Evolutionary conservation across 2,329 filamentous ascomycete species (phyloP).

Genomic region (Albophoma yamanashiensis): DNA sequence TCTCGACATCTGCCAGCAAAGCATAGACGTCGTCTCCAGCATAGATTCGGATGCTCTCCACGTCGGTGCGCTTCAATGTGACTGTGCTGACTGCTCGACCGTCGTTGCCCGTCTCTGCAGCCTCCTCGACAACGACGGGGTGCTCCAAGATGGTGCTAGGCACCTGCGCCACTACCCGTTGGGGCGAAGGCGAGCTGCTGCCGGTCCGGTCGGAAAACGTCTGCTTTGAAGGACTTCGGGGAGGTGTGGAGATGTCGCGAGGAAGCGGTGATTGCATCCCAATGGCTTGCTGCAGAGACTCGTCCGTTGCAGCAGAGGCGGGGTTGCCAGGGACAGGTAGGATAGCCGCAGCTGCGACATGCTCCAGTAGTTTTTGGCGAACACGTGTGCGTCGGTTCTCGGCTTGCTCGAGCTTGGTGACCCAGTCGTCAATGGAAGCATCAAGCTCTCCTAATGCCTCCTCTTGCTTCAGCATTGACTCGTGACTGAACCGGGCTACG

Average conservation of each 20-base stretch:
- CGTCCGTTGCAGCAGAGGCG: conserved; percentile 16
- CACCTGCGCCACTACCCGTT: conserved; percentile 40
- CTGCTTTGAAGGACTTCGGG: conserved; percentile 6
- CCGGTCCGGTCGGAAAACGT: conserved; percentile 17
- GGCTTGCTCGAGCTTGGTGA: conserved; percentile 66
- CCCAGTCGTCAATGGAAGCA: conserved; percentile 70
- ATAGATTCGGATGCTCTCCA: conserved; percentile 59
- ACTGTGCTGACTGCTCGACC: conserved; percentile 13
- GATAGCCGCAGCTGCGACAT: conserved; percentile 62
- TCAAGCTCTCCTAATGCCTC: conserved; percentile 70
- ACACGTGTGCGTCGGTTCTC: conserved; percentile 68
- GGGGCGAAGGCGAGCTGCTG: conserved; percentile 35
- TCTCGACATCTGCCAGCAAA: conserved; percentile 55
- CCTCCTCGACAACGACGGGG: conserved; percentile 33
- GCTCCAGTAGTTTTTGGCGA: conserved; percentile 70
- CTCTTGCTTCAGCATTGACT: conserved; percentile 69
- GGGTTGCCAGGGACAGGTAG: conserved; percentile 24
- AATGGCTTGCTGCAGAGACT: conserved; percentile 31
- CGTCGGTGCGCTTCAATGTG: conserved; percentile 26
- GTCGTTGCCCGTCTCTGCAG: conserved; percentile 14
- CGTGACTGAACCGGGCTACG: conserved; percentile 59
- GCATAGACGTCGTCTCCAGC: conserved; percentile 57
- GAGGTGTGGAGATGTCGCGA: conserved; percentile 40
- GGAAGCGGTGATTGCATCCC: conserved; percentile 25
- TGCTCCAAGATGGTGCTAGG: conserved; percentile 46